Evolutionary conservation across 2,329 filamentous ascomycete species (phyloP), one percentile per base, ranked within the genome.

Genomic region (Aspergillus nomiae): DNA sequence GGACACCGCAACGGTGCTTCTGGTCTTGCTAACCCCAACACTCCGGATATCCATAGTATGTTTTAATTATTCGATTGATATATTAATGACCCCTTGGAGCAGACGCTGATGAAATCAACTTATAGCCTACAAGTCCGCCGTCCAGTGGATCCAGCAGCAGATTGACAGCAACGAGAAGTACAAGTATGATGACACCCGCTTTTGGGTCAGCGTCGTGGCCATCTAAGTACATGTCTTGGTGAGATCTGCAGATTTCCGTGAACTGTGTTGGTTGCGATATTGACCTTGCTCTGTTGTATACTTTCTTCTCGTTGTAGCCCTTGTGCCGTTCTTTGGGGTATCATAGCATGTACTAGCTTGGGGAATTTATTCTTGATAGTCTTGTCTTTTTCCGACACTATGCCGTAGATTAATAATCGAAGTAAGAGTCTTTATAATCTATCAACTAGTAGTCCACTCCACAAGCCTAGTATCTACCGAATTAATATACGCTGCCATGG

Each of bases 91-190:
- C 2, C 10, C 21, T 2, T 6, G 1, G 48, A 19, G 5, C 16
- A n/a, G 28, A n/a, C 7, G 10, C 48, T 51, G n/a, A 32, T 14
- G 16, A 6, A 32, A 5, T 14, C 2, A 10, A 9, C 12, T 30
- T 21, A 26, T 12, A 69, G 67, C 32, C 19, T 76, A 76, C 58
- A 73, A 71, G 54, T 58, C 54, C 14, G 72, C 68, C 2, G 63
- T 74, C n/a, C 38, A 63, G 19, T 75, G 73, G 73, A 75, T 74
- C 51, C 66, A 75, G 56, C 26, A 65, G 34, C 71, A 74, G 65
- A 67, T 75, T 51, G 68, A 70, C 28, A 68, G 66, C 54, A 56
- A 65, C 38, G 12, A 60, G 1, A 62, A 56, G 48, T 72, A 73
- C 45, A 61, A 64, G 56, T 64, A 51, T 32, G 73, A 75, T 53